These are phyloP conservation scores for Acacia melanoxylon DNA, from an alignment of 306 rosid genomes.

Conservation along the genomic window DNA sequence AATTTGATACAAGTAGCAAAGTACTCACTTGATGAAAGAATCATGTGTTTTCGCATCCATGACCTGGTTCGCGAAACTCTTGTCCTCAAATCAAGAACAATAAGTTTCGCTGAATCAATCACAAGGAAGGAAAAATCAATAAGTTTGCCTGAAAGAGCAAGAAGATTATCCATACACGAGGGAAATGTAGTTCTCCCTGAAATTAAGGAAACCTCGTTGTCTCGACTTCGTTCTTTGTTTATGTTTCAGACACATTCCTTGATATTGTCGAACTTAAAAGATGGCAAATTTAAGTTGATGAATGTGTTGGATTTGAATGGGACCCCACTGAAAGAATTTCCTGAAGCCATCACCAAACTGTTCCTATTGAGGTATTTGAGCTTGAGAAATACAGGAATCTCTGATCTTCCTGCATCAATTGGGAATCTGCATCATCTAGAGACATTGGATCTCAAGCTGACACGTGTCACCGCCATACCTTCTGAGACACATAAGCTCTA, in stretches of 20 bases:
- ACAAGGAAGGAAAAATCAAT: background rate
- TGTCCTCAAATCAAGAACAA: background rate
- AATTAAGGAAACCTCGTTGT: background rate
- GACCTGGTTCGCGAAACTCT: background rate
- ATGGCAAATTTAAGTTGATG: conserved; percentile 22
- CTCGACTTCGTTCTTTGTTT: background rate
- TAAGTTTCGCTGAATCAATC: background rate
- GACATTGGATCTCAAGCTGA: conserved; percentile 40
- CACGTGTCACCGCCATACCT: conserved; percentile 37
- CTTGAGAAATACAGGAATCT: conserved; percentile 37
- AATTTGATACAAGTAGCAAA: background rate
- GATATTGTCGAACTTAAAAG: background rate
- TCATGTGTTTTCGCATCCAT: background rate
- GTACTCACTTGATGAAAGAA: background rate
- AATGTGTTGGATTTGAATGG: conserved; percentile 40
- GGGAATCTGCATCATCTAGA: conserved; percentile 40
- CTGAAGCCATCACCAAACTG: conserved; percentile 18
- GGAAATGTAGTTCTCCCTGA: background rate
- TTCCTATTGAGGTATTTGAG: conserved; percentile 37
- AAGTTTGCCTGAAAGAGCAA: background rate
- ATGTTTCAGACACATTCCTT: background rate
- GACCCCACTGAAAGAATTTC: conserved; percentile 24
- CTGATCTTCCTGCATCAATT: conserved; percentile 26
- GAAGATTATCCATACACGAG: background rate
- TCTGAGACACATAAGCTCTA: conserved; percentile 30